phyloP scores from a whole-genome alignment of 257 asterid species.

The Mentha longifolia region DNA sequence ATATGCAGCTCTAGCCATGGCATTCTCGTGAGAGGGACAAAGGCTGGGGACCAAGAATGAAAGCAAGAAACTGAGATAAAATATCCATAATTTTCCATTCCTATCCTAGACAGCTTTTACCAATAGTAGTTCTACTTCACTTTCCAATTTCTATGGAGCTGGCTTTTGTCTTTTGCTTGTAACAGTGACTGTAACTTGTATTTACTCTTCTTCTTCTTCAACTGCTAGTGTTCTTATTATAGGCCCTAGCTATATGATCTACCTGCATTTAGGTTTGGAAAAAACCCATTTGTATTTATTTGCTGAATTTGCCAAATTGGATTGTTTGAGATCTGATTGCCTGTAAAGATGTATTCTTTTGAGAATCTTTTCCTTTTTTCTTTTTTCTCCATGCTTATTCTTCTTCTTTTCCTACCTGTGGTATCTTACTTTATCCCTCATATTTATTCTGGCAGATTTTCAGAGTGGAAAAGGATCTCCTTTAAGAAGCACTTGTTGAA shows the following conservation, averaged over 20 bases:
- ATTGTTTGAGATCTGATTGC: conserved; percentile 43
- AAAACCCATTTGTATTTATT: conserved; percentile 39
- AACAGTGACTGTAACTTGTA: conserved; percentile 29
- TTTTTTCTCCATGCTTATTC: conserved; percentile 34
- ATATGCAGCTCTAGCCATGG: conserved; percentile 70
- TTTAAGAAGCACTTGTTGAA: conserved; percentile 47
- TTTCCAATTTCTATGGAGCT: conserved; percentile 37
- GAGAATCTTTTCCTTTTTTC: conserved; percentile 36
- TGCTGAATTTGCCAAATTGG: conserved; percentile 36
- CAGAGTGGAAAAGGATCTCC: conserved; percentile 44
- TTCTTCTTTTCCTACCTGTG: conserved; percentile 34
- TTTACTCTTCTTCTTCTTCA: neutral
- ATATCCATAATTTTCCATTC: conserved; percentile 29
- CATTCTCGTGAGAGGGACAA: conserved; percentile 77
- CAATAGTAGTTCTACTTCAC: conserved; percentile 36
- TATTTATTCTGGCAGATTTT: conserved; percentile 56
- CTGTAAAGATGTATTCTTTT: conserved; percentile 49
- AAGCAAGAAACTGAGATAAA: conserved; percentile 32
- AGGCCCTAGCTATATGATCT: conserved; percentile 40
- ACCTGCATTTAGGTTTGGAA: conserved; percentile 33
- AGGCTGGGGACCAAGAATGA: conserved; percentile 54
- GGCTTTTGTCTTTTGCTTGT: conserved; percentile 27
- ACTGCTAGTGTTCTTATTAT: neutral
- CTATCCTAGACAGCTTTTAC: conserved; percentile 29
- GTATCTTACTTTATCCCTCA: conserved; percentile 40